Conservation (phyloP, 805 yeast species). For the Zygosaccharomyces bailii region DNA sequence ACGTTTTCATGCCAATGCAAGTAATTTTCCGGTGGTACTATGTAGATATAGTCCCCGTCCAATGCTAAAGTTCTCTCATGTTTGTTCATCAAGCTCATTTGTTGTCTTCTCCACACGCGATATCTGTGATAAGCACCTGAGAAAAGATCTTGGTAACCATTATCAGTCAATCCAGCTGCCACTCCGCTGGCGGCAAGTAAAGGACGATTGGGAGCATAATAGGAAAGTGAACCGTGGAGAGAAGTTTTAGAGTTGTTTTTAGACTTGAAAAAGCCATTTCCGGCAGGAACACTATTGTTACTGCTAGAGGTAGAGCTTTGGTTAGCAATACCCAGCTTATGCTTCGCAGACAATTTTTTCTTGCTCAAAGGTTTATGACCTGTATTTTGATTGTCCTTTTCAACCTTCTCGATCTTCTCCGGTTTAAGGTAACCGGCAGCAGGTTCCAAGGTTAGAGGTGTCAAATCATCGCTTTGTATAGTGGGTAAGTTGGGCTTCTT, state of each 20-base stretch:
- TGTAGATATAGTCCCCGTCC: conserved; percentile 91
- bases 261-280: conserved; percentile 34
- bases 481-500: conserved; percentile 34
- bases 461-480: conserved; percentile 35
- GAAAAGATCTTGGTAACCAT: conserved; percentile 32
- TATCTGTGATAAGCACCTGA: conserved; percentile 72
- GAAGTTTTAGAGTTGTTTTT: conserved; percentile 37
- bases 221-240: conserved; percentile 24
- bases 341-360: conserved; percentile 23
- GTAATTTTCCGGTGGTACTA: conserved; percentile 77
- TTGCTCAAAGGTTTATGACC: conserved; percentile 11
- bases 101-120: conserved; percentile 85
- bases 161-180: conserved; percentile 12
- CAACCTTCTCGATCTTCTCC: conserved; percentile 10
- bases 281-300: conserved; percentile 13
- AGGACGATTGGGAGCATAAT: conserved; percentile 20
- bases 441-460: conserved; percentile 34
- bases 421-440: conserved; percentile 24
- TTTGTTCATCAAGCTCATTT: conserved; percentile 68
- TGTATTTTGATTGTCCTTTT: conserved; percentile 4
- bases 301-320: conserved; percentile 17
- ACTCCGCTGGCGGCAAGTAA: conserved; percentile 17
- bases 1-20: conserved; percentile 67
- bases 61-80: conserved; percentile 81
- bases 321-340: conserved; percentile 23